phyloP scores from a whole-genome alignment of 805 yeast species.

The Candida silvatica region DNA sequence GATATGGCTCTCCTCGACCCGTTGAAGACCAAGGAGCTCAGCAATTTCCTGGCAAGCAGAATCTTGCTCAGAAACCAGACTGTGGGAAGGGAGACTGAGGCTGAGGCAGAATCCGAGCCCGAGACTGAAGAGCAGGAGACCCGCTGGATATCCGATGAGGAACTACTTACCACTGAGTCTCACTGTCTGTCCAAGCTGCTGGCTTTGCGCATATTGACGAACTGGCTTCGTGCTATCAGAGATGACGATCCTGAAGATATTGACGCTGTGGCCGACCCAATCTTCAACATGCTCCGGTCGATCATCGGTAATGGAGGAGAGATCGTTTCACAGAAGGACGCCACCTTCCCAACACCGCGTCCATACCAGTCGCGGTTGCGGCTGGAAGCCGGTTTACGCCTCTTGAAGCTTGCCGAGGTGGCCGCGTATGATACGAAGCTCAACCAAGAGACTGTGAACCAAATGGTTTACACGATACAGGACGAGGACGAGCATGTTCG shows the following conservation, averaged over 20 bases:
- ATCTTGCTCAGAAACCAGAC: conserved; percentile 46
- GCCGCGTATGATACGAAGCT: conserved; percentile 46
- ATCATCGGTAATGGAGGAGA: conserved; percentile 76
- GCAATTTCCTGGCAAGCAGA: conserved; percentile 50
- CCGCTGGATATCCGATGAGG: conserved; percentile 20
- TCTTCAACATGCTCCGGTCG: conserved; percentile 57
- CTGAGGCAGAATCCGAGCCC: conserved; percentile 27
- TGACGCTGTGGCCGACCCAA: conserved; percentile 45
- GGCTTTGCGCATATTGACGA: conserved; percentile 49
- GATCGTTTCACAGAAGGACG: conserved; percentile 38
- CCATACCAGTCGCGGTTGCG: conserved; percentile 53
- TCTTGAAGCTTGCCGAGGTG: conserved; percentile 55
- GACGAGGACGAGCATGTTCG: conserved; percentile 61
- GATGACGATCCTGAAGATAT: conserved; percentile 29
- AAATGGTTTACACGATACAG: conserved; percentile 50
- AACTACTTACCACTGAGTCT: conserved; percentile 4
- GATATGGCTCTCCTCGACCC: conserved; percentile 39
- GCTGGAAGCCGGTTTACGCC: conserved; percentile 54
- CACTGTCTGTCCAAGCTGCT: conserved; percentile 21
- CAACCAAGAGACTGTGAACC: conserved; percentile 40
- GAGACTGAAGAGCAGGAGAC: no score
- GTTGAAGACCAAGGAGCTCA: conserved; percentile 49
- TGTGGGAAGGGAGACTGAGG: conserved; percentile 26
- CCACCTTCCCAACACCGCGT: conserved; percentile 52
- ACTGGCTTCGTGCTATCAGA: conserved; percentile 37